Evolutionary conservation across 2,329 filamentous ascomycete genomes (phyloP), one percentile per base, ranked within the genome.

Genomic region (Emmonsiellopsis sp.): DNA sequence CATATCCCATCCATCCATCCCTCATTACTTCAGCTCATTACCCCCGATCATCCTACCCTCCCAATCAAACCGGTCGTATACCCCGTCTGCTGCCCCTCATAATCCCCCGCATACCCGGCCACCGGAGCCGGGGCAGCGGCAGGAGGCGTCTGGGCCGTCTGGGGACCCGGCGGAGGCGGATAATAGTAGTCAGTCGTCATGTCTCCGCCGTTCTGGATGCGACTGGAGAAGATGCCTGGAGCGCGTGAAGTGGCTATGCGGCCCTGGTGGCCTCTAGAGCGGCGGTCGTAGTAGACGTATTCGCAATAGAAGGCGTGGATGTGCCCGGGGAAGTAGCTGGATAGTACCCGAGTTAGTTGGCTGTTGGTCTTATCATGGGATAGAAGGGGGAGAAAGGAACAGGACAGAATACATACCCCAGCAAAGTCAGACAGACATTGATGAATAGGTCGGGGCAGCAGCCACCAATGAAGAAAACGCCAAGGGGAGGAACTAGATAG

Each of bases 231-330:
- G 10, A 73, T 68, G 1, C 69, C 69, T 2, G 68, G 68, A 0
- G 68, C 69, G 7, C 56, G 62, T 11, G 48, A 56, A 27, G 56
- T 54, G 5, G 56, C 56, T 6, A 58, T 49, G 21, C 61, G 56
- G 32, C 59, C 61, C 14, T 59, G 42, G 17, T 61, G 58, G 36
- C 62, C 62, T 39, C 58, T 60, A 27, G 61, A 58, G 45, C 64
- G 79, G 40, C 85, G 85, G 62, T 88, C 81, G 68, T 85, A 92
- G 73, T 91, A 95, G 57, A 94, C 76, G 67, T 90, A 94, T 70
- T 90, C 83, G 56, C 89, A 60, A 67, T 91, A 93, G 68, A 91
- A 90, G 43, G 87, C 87, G 66, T 90, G 84, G 42, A 92, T 80
- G 60, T 89, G 84, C 6, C 87, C 88, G 0, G 88, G 88, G 49